These are phyloP conservation scores for Ananas comosus DNA, from an alignment of 176 grass and related monocot species.

Conservation along the genomic window DNA sequence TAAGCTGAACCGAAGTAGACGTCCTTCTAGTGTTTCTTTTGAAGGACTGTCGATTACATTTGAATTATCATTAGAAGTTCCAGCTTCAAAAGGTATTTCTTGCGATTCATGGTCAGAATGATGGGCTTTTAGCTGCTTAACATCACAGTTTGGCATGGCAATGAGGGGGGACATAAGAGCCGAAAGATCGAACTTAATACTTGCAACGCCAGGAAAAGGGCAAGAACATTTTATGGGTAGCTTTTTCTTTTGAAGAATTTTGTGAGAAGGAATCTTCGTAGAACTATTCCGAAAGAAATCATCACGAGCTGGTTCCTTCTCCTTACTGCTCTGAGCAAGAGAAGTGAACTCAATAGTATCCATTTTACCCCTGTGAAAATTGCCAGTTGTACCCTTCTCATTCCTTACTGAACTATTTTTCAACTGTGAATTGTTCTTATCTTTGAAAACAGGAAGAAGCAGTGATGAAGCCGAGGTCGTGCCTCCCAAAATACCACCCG, in stretches of 20 bases:
- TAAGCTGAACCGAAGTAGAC: slow-evolving; percentile 82
- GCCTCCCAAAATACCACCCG: slow-evolving; percentile 77
- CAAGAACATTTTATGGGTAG: slow-evolving; percentile 77
- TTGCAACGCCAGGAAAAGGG: slow-evolving; percentile 78
- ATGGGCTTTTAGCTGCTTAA: slow-evolving; percentile 36
- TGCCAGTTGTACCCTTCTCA: slow-evolving; percentile 24
- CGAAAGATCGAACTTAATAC: slow-evolving; percentile 80
- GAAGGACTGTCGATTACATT: slow-evolving; percentile 44
- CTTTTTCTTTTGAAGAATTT: slow-evolving; percentile 40
- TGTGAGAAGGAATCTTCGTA: slow-evolving; percentile 25
- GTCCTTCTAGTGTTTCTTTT: slow-evolving; percentile 74
- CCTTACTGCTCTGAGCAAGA: slow-evolving; percentile 28
- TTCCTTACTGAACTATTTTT: slow-evolving; percentile 5
- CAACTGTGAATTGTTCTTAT: slow-evolving; percentile 22
- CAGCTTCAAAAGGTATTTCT: slow-evolving; percentile 6
- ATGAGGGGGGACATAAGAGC: slow-evolving; percentile 54
- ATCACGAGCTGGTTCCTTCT: slow-evolving; percentile 35
- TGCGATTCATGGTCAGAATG: slow-evolving; percentile 31
- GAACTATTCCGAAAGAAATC: slow-evolving; percentile 41
- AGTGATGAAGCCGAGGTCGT: slow-evolving; percentile 83
- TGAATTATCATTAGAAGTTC: slow-evolving; percentile 28
- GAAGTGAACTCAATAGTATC: slow-evolving; percentile 24
- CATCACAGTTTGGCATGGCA: slow-evolving; percentile 12
- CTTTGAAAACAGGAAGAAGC: slow-evolving; percentile 62
- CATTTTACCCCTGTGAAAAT: slow-evolving; percentile 31